Percentiles rank a stretch among this genome's conserved stretches.
Evolutionary conservation across 1,284 basidiomycete genomes (phyloP).

Genomic region (Fistulina hepatica): DNA sequence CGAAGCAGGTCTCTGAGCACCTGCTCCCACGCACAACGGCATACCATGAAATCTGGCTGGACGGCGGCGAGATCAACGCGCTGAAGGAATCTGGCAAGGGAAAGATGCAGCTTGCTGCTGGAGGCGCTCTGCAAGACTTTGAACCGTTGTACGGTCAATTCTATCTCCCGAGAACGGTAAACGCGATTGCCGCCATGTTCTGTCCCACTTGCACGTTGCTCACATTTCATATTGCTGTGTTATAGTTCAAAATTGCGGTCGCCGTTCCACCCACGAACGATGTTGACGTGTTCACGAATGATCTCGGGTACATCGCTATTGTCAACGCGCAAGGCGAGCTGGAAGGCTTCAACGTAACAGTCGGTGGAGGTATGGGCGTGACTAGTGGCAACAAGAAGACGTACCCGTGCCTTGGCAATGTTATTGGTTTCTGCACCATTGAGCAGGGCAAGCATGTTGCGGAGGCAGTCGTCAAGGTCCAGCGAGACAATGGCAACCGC

Average conservation of each 20-base stretch:
- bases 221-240: slow-evolving; percentile 22
- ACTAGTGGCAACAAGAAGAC: slow-evolving; percentile 99
- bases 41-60: slow-evolving; percentile 99
- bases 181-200: slow-evolving; percentile 16
- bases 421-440: slow-evolving; percentile 88
- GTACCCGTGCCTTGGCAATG: slow-evolving; percentile 81
- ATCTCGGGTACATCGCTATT: slow-evolving; percentile 92
- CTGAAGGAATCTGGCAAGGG: too few relatives aligned
- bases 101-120: slow-evolving; percentile 15
- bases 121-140: slow-evolving; percentile 43
- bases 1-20: slow-evolving; percentile 79
- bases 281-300: slow-evolving; percentile 93
- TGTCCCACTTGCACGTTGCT: slow-evolving; percentile 1
- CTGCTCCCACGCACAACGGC: slow-evolving; percentile 87
- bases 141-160: slow-evolving; percentile 97
- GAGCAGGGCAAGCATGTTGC: slow-evolving; percentile 84
- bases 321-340: slow-evolving; percentile 64
- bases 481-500: slow-evolving; percentile 95
- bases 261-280: slow-evolving; percentile 97
- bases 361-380: slow-evolving; percentile 98
- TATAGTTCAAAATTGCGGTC: slow-evolving; percentile 93
- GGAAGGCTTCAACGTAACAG: slow-evolving; percentile 82
- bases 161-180: slow-evolving; percentile 89
- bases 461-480: slow-evolving; percentile 88
- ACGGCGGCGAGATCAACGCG: too few relatives aligned